Evolutionary conservation across 164 flowering plant species (phyloP).

Genomic region (Akebia trifoliata): DNA sequence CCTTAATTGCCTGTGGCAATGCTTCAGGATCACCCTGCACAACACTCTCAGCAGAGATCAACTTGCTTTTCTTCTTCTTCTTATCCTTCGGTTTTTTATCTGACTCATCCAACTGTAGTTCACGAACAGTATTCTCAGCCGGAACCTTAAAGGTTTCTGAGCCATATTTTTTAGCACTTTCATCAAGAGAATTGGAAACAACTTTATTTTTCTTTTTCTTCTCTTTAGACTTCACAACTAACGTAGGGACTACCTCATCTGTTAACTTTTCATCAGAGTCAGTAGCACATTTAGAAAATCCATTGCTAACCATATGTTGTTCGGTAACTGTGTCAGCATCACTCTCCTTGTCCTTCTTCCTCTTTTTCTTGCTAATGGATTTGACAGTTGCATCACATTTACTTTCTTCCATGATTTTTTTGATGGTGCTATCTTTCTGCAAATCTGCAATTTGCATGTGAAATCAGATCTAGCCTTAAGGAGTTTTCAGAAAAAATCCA

Average conservation of each 20-base stretch:
- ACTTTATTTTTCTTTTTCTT: conserved; percentile 26
- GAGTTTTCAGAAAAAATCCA: not conserved
- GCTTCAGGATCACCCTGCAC: conserved; percentile 10
- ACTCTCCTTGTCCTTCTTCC: conserved; percentile 4
- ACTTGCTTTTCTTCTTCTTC: conserved; percentile 39
- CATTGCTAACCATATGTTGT: no score
- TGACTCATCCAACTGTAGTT: conserved; percentile 11
- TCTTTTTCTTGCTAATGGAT: conserved; percentile 11
- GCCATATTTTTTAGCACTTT: conserved; percentile 4
- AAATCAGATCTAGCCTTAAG: conserved; percentile 11
- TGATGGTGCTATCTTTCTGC: conserved; percentile 1
- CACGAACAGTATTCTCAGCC: conserved; percentile 7
- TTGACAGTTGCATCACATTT: conserved; percentile 3
- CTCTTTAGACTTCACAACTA: conserved; percentile 22
- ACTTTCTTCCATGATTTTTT: not conserved
- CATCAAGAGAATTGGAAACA: conserved; percentile 10
- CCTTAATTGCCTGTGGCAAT: conserved; percentile 8
- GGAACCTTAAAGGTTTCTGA: conserved; percentile 4
- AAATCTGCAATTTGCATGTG: conserved; percentile 19
- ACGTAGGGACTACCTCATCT: conserved; percentile 4
- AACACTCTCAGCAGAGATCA: conserved; percentile 17
- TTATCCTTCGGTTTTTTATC: conserved; percentile 31
- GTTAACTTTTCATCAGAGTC: not conserved
- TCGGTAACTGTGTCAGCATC: no score
- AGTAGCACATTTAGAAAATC: no score